A percentile compares a stretch with the other conserved stretches of the same genome.
These are phyloP conservation scores for Dendrocalamus sinicus DNA, from an alignment of 176 grass and related monocot genomes.

Conservation along the genomic window DNA sequence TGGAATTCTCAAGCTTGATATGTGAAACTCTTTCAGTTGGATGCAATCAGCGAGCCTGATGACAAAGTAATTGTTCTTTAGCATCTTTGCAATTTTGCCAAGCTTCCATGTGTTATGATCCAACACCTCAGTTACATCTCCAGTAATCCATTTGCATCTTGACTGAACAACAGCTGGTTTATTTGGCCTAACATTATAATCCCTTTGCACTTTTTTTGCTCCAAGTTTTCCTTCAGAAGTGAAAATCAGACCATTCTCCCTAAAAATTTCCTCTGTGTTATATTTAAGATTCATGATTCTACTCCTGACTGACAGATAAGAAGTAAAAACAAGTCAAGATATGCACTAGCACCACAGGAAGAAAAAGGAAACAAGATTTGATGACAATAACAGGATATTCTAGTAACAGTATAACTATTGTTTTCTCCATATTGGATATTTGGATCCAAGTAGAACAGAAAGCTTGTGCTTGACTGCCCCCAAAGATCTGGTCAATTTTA, in stretches of 20 bases:
- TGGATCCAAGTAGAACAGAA: neutral
- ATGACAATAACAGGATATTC: neutral
- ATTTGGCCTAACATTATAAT: conserved; percentile 40
- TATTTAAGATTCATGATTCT: conserved; percentile 56
- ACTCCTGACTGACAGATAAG: neutral
- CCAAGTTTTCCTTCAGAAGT: conserved; percentile 37
- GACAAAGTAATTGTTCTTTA: conserved; percentile 54
- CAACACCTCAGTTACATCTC: conserved; percentile 71
- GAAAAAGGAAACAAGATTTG: neutral
- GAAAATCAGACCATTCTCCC: conserved; percentile 37
- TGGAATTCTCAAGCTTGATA: conserved; percentile 59
- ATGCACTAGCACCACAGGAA: neutral
- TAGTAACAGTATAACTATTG: neutral
- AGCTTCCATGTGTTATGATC: conserved; percentile 64
- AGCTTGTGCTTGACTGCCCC: neutral
- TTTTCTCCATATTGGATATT: neutral
- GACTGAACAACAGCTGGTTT: conserved; percentile 34
- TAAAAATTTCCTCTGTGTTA: conserved; percentile 26
- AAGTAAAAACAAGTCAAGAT: conserved; percentile 33
- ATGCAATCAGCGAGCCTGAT: conserved; percentile 63
- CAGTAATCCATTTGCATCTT: conserved; percentile 67
- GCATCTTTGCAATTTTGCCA: conserved; percentile 65
- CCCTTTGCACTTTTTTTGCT: conserved; percentile 24
- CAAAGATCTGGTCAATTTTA: neutral
- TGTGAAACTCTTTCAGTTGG: conserved; percentile 68